Evolutionary conservation across 2,329 filamentous ascomycete species (phyloP).

Genomic region (Fusarium pseudonygamai): DNA sequence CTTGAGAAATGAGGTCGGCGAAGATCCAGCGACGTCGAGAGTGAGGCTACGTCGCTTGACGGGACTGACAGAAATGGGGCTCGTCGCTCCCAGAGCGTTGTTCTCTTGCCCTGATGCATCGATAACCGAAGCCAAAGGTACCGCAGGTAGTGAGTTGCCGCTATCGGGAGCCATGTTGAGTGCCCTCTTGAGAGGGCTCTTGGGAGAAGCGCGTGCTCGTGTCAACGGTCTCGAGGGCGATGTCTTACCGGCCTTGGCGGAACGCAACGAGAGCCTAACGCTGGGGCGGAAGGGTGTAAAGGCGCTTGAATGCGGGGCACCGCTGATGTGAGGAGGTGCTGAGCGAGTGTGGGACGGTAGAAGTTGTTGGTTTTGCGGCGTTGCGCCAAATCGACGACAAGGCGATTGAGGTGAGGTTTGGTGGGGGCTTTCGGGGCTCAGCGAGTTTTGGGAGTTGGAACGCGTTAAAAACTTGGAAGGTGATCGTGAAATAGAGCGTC

Average conservation of each 20-base stretch:
- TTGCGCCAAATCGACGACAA: constrained; percentile 55
- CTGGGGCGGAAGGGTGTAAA: constrained; percentile 73
- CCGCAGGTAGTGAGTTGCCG: constrained; percentile 69
- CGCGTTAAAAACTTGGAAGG: constrained; percentile 83
- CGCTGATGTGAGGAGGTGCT: constrained; percentile 48
- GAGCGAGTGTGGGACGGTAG: constrained; percentile 47
- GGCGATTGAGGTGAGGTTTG: constrained; percentile 61
- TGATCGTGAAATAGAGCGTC: constrained; percentile 91
- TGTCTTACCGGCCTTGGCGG: constrained; percentile 68
- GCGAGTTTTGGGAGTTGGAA: constrained; percentile 58
- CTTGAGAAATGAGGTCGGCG: constrained; percentile 61
- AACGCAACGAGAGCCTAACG: constrained; percentile 72
- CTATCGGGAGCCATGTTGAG: constrained; percentile 76
- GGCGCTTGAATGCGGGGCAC: constrained; percentile 55
- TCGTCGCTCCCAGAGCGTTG: constrained; percentile 49
- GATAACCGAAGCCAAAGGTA: constrained; percentile 49
- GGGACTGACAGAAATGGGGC: constrained; percentile 33
- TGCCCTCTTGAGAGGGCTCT: constrained; percentile 82
- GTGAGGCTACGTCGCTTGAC: constrained; percentile 68
- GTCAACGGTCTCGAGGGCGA: constrained; percentile 64
- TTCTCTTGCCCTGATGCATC: constrained; percentile 57
- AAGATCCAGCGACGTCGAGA: constrained; percentile 64
- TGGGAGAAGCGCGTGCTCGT: constrained; percentile 76
- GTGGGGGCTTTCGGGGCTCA: constrained; percentile 59
- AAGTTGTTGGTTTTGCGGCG: constrained; percentile 49